Evolutionary conservation across 345 rosid genomes (phyloP), one percentile per base, ranked within the genome.

Genomic region (Gossypium ekmanianum): DNA sequence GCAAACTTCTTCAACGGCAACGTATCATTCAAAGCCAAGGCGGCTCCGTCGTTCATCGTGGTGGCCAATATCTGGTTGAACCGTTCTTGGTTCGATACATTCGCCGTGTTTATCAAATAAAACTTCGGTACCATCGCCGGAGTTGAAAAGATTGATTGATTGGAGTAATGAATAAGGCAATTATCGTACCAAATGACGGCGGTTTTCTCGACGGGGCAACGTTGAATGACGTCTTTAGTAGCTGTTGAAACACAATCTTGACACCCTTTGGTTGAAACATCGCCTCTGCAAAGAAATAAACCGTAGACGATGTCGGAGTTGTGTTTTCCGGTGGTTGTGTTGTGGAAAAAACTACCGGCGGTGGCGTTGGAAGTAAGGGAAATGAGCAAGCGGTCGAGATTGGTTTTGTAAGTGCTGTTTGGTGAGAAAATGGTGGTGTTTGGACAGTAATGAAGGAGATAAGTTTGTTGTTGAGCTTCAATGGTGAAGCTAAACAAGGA

Each of bases 151-250:
- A 81, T 51, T 3, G 67, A 43, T 4, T 52, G 10, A 43, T 76
- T 74, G 0, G 85, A 74, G 73, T 81, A 84, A 1, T 77, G 84
- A 9, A 83, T 47, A 11, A 74, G 59, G 67, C 90, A 87, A 68
- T 78, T 18, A 2, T 72, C 85, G 2, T 74, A 81, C 86, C 85
- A 56, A 56, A 56, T 18, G 5, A 55, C 24, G 2, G 59, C 59
- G 3, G 11, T 29, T 76, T 70, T 76, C n/a, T 61, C 50, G 18
- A 61, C 13, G 3, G 74, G 79, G 7, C 79, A 76, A 44, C 29
- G 22, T 7, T 48, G n/a, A 39, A 17, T 12, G 7, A 55, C 59
- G 3, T 55, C 59, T n/a, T 22, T 11, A 44, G 77, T 55, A 1
- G 87, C 84, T 0, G 20, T 13, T 1, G 54, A 20, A 34, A 82